Evolutionary conservation across 495 filamentous ascomycete species (phyloP).

Genomic region (Penicillium coprophilum): DNA sequence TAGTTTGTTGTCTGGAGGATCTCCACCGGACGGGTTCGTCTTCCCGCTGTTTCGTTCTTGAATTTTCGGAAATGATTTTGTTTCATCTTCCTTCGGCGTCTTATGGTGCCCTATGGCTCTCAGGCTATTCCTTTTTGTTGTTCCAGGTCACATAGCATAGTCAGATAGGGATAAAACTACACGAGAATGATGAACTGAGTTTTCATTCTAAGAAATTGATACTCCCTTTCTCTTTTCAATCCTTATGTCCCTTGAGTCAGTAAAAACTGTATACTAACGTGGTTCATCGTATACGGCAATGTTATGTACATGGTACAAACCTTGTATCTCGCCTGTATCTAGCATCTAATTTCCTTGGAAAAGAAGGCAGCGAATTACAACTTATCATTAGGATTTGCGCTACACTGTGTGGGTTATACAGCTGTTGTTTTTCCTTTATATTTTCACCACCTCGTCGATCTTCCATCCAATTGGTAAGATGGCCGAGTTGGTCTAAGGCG

Average conservation of each 20-base stretch:
- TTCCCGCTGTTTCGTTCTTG: not conserved
- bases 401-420: too few species aligned
- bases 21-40: not conserved
- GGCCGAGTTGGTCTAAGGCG: conserved; percentile 36
- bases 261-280: too few species aligned
- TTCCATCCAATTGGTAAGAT: conserved; percentile 21
- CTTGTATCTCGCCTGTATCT: too few species aligned
- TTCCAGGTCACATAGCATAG: not conserved
- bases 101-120: not conserved
- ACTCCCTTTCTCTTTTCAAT: not conserved
- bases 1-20: not conserved
- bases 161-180: not conserved
- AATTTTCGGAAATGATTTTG: not conserved
- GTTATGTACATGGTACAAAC: too few species aligned
- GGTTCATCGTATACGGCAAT: too few species aligned
- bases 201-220: not conserved
- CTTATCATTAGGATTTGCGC: too few species aligned
- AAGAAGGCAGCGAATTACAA: too few species aligned
- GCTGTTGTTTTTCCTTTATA: too few species aligned
- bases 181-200: not conserved
- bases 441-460: too few species aligned
- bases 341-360: too few species aligned
- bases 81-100: not conserved
- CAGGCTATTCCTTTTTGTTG: not conserved
- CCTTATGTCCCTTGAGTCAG: not conserved